Conservation (phyloP, 2,329 filamentous ascomycete genomes). For the Ascochyta fabae region DNA sequence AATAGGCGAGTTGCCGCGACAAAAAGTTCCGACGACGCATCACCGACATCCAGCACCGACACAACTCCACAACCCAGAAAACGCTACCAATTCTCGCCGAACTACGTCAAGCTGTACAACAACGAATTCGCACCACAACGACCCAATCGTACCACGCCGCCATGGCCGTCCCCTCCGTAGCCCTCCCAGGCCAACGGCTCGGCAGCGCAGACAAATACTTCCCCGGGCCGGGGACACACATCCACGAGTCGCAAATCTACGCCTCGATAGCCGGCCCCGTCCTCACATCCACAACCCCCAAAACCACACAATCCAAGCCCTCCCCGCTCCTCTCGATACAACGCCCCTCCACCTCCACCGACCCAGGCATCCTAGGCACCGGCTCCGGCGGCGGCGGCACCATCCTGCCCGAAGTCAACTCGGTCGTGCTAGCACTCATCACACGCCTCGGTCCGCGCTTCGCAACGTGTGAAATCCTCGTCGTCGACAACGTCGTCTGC, state of each 20-base stretch:
- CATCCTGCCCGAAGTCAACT: conserved; percentile 80
- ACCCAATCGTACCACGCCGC: neutral
- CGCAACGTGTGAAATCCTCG: conserved; percentile 83
- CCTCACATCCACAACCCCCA: conserved; percentile 56
- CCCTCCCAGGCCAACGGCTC: conserved; percentile 82
- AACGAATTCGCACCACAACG: no score
- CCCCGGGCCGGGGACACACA: conserved; percentile 83
- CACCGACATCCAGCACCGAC: neutral
- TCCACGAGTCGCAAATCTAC: conserved; percentile 75
- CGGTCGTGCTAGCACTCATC: conserved; percentile 82
- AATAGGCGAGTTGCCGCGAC: conserved; percentile 28
- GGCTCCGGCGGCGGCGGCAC: conserved; percentile 61
- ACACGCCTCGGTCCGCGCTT: conserved; percentile 85
- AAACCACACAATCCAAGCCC: conserved; percentile 60
- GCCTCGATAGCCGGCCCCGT: conserved; percentile 83
- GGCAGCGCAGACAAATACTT: conserved; percentile 70
- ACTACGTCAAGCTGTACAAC: neutral
- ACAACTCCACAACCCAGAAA: neutral
- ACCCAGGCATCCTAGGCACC: conserved; percentile 29
- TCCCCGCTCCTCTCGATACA: conserved; percentile 49
- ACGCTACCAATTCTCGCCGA: neutral
- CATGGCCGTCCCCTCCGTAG: conserved; percentile 56
- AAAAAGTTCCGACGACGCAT: conserved; percentile 31
- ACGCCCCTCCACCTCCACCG: conserved; percentile 24
- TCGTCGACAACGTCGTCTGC: conserved; percentile 71